Evolutionary conservation across 495 filamentous ascomycete genomes (phyloP), one percentile per base, ranked within the genome.

Genomic region (Aspergillus saccharolyticus): DNA sequence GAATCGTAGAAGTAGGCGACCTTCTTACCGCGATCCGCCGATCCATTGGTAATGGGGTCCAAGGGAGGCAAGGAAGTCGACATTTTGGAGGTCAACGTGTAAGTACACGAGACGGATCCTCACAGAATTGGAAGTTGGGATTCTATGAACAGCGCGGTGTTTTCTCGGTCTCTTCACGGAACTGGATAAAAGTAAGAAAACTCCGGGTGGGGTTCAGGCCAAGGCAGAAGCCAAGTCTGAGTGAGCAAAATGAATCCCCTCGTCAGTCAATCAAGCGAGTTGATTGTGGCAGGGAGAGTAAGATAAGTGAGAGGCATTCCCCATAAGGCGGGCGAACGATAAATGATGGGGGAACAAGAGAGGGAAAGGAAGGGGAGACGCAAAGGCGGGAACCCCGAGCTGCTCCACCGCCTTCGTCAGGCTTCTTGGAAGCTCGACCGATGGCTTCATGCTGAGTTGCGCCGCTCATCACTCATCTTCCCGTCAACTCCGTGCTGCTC

Each of bases 1-100:
- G 89, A 92, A 71, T 97, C 92, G 81, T 97, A 97, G 77, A 97
- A 97, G 74, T 97, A 96, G 24, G 92, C 92, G 47, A 96, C 88
- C 59, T 88, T 86, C 69, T 91, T 93, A 70, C 80, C 80, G 63
- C 76, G 76, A 69, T 74, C 69, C n/a, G 56, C 62, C 42, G 72
- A 55, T 56, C 77, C 76, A 66, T 81, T 81, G 48, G 68, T 70
- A 50, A 75, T 68, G 20, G 76, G 67, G 62, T 85, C 83, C 21
- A 85, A 60, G 18, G 83, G 80, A 33, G 81, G 80, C 48, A 76
- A 68, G n/a, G 70, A 68, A 52, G 77, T 62, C 75, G 33, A 39
- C 33, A 78, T 77, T 0, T 53, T 68, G 63, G 33, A 54, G 39
- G 49, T 49, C 25, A 42, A 12, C n/a, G 57, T 56, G 52, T 39